A percentile compares a stretch with the other conserved stretches of the same genome.
These are phyloP conservation scores for Wickerhamiella nectarea DNA, from an alignment of 805 yeast genomes.

Conservation along the genomic window DNA sequence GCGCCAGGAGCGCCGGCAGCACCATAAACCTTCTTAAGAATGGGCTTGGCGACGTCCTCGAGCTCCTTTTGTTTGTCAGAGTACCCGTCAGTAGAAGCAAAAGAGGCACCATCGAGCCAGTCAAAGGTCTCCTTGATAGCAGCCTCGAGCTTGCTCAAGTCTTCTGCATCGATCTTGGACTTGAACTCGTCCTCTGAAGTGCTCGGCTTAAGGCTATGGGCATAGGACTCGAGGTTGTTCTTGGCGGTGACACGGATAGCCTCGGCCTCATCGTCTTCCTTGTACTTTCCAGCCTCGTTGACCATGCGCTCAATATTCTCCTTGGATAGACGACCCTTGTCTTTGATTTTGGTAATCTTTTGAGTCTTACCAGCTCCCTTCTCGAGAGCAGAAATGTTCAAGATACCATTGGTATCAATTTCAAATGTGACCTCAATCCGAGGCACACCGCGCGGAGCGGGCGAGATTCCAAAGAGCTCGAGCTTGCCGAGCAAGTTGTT, in stretches of 20 bases:
- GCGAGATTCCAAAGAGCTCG: slow-evolving; percentile 92
- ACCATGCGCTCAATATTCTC: slow-evolving; percentile 98
- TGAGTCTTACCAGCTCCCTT: slow-evolving; percentile 97
- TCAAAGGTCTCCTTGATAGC: slow-evolving; percentile 23
- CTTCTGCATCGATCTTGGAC: slow-evolving; percentile 38
- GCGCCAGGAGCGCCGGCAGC: slow-evolving; percentile 48
- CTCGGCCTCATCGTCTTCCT: slow-evolving; percentile 93
- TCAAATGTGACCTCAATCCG: slow-evolving; percentile 96
- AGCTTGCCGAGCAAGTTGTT: slow-evolving; percentile 95
- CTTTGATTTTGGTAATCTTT: slow-evolving; percentile 96
- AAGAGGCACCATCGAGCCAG: slow-evolving; percentile 88
- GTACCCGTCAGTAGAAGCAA: slow-evolving; percentile 88
- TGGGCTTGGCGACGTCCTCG: slow-evolving; percentile 76
- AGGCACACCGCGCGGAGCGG: slow-evolving; percentile 98
- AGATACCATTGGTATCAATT: slow-evolving; percentile 93
- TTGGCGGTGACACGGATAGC: slow-evolving; percentile 83
- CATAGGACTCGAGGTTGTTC: slow-evolving; percentile 91
- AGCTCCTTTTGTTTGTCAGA: slow-evolving; percentile 82
- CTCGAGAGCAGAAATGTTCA: slow-evolving; percentile 91
- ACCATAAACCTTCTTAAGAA: slow-evolving; percentile 70
- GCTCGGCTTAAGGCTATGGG: slow-evolving; percentile 82
- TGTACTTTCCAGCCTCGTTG: slow-evolving; percentile 91
- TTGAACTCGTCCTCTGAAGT: slow-evolving; percentile 60
- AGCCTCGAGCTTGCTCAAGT: slow-evolving; percentile 21
- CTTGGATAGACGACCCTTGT: slow-evolving; percentile 95